phyloP scores from a whole-genome alignment of 2,329 filamentous ascomycete species.

The Sporothrix euskadiensis region DNA sequence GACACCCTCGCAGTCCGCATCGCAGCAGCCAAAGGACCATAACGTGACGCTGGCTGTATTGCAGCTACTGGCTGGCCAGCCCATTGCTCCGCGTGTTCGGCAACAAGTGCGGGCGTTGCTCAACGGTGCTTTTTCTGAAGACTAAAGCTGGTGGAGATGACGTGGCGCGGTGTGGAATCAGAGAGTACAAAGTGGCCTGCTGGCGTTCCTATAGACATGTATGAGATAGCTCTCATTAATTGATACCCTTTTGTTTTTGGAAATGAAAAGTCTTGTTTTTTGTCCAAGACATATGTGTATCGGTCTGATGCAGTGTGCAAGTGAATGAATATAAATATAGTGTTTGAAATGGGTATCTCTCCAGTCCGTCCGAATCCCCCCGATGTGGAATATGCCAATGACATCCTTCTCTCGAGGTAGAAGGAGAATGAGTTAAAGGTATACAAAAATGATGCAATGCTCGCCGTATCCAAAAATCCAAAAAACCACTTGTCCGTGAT shows the following conservation, averaged over 20 bases:
- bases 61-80: slow-evolving; percentile 48
- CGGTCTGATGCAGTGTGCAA: background rate
- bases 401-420: background rate
- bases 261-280: too few species aligned
- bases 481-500: background rate
- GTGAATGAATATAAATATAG: background rate
- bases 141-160: background rate
- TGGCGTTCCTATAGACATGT: background rate
- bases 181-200: background rate
- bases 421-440: background rate
- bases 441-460: slow-evolving; percentile 17
- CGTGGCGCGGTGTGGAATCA: background rate
- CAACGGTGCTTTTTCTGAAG: slow-evolving; percentile 42
- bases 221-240: background rate
- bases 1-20: background rate
- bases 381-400: background rate
- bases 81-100: slow-evolving; percentile 44
- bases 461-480: background rate
- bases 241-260: slow-evolving; percentile 17
- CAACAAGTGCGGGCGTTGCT: slow-evolving; percentile 55
- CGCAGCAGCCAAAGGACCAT: slow-evolving; percentile 33
- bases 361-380: background rate
- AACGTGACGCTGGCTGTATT: slow-evolving; percentile 52
- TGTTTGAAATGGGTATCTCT: slow-evolving; percentile 22
- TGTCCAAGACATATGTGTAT: too few species aligned